Conservation (phyloP, 2,329 filamentous ascomycete genomes). For the Knufia fluminis region DNA sequence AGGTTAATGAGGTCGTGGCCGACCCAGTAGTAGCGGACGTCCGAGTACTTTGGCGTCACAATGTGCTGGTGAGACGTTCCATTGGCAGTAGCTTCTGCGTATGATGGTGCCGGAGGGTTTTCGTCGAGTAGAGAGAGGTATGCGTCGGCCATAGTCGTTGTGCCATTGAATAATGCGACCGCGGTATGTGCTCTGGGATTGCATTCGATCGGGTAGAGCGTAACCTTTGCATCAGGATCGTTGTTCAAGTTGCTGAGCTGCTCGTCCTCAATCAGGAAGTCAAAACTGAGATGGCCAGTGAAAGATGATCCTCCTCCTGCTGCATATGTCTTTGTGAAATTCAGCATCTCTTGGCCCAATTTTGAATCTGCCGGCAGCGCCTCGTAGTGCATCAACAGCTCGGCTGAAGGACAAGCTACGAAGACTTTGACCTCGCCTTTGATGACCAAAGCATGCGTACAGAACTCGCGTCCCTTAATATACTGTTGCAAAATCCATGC, state of each 20-base stretch:
- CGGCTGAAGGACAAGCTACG: slow-evolving; percentile 54
- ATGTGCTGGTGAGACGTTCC: not conserved
- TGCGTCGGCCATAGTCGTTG: slow-evolving; percentile 35
- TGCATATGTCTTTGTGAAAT: slow-evolving; percentile 54
- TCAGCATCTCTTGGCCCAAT: slow-evolving; percentile 51
- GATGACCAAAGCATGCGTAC: slow-evolving; percentile 62
- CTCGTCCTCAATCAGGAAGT: slow-evolving; percentile 54
- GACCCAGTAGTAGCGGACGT: slow-evolving; percentile 52
- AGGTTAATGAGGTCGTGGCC: slow-evolving; percentile 53
- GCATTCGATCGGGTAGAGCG: slow-evolving; percentile 59
- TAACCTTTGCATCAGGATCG: slow-evolving; percentile 13
- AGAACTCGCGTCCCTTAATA: slow-evolving; percentile 57
- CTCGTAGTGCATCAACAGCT: slow-evolving; percentile 58
- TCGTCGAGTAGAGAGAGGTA: slow-evolving; percentile 43
- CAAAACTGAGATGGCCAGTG: slow-evolving; percentile 64
- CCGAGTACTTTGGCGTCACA: not conserved
- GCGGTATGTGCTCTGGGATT: slow-evolving; percentile 63
- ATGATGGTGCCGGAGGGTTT: not conserved
- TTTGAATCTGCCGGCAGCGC: slow-evolving; percentile 47
- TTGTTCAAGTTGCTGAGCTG: slow-evolving; percentile 23
- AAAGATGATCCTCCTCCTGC: slow-evolving; percentile 40
- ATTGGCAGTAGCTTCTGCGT: slow-evolving; percentile 12
- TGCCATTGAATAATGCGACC: slow-evolving; percentile 48
- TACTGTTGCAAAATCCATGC: slow-evolving; percentile 64
- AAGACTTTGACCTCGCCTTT: slow-evolving; percentile 56